phyloP scores from a whole-genome alignment of 1,139 yeast genomes.

The Candida glucosophila region DNA sequence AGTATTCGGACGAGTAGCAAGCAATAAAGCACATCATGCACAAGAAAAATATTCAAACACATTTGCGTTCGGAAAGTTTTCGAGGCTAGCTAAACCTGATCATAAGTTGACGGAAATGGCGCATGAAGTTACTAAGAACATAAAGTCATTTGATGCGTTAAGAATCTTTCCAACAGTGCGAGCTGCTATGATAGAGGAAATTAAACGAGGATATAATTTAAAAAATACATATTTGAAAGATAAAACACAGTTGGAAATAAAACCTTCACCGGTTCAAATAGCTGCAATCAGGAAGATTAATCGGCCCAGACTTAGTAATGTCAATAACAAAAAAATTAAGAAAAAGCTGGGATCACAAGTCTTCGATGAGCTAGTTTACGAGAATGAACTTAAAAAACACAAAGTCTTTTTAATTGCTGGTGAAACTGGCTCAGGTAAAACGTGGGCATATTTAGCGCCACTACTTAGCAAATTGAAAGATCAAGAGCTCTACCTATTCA shows the following conservation, averaged over 20 bases:
- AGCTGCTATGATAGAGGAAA: conserved; percentile 50
- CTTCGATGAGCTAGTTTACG: conserved; percentile 17
- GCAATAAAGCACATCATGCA: too few relatives aligned
- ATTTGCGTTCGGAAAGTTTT: conserved; percentile 17
- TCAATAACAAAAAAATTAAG: conserved; percentile 16
- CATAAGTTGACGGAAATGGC: conserved; percentile 9
- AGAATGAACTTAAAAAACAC: conserved; percentile 29
- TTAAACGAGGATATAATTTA: conserved; percentile 39
- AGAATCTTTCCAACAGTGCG: conserved; percentile 63
- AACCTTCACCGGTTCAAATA: conserved; percentile 37
- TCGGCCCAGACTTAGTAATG: conserved; percentile 17
- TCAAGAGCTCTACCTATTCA: conserved; percentile 30
- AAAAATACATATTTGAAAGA: conserved; percentile 25
- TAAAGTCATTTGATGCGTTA: conserved; percentile 55
- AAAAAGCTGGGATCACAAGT: conserved; percentile 12
- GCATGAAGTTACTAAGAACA: conserved; percentile 34
- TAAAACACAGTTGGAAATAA: conserved; percentile 23
- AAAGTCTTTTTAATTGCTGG: conserved; percentile 81
- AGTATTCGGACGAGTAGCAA: too few relatives aligned
- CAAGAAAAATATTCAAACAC: conserved; percentile 6
- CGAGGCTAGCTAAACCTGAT: conserved; percentile 16
- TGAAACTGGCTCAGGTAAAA: conserved; percentile 95
- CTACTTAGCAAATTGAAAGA: conserved; percentile 60
- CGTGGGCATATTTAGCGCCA: conserved; percentile 83
- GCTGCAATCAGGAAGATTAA: conserved; percentile 38